Evolutionary conservation across 2,329 filamentous ascomycete genomes (phyloP), one percentile per base, ranked within the genome.

Genomic region (Emmonsiellopsis sp.): DNA sequence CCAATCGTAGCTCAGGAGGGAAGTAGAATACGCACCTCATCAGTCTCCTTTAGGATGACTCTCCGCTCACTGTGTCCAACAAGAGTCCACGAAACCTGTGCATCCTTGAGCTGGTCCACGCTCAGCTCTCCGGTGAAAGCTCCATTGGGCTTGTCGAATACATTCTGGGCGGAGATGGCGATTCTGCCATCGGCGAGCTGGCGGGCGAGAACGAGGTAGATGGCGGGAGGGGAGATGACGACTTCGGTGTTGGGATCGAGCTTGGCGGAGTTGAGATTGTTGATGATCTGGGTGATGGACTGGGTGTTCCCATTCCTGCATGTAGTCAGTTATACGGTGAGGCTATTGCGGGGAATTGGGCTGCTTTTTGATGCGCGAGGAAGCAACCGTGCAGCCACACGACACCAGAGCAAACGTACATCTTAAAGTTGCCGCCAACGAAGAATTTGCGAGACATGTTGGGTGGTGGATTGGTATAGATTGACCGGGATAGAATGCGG

Each of bases 401-500:
- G 62, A 57, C 59, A 52, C 38, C 50, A 52, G 56, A 58, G 34
- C 55, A 45, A 38, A 73, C 81, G 70, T 78, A 95, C 91, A 97
- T 97, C 83, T 98, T 97, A 80, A 97, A 97, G 86, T 98, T 98
- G 71, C 91, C 91, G 75, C 91, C 91, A 74, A 95, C 88, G 74
- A 95, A 95, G 81, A 95, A 95, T 80, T 90, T 87, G 80, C 90
- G 90, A 82, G 85, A 81, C 90, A 95, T 95, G 81, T 76, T 70
- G 60, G 51, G 55, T 37, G 49, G 20, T 15, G 10, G 35, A n/a
- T 2, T 38, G 40, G 8, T 40, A 2, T 40, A 38, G 35, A 38
- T 13, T 38, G 16, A 16, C 9, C 30, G 31, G 11, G 13, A 35
- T 48, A 49, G 16, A 5, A 11, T 10, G 13, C 8, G 46, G 9